Base-by-base conservation (phyloP, 2,329 filamentous ascomycete genomes). In the Xylariomycetidae sp. region DNA sequence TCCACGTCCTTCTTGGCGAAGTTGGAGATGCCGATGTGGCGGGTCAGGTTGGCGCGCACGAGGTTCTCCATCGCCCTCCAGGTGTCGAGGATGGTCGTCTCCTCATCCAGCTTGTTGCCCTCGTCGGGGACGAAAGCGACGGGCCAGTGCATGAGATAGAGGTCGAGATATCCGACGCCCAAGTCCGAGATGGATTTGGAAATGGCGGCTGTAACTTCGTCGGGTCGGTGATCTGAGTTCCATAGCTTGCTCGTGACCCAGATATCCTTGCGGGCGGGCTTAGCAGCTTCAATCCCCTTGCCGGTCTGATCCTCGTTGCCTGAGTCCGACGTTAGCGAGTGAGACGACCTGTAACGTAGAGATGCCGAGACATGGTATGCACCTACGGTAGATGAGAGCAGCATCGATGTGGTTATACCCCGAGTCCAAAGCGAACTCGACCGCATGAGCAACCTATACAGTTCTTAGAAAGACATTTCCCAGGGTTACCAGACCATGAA, bases 11-110 rank as follows among this genome's bases (percentile, higher is more conserved):
- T 37, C 36, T 50, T 49, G 5, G 57, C 57, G 61, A 80, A 82
- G 59, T 82, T 82, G 36, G 74, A 79, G 27, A 82, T 66, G 30
- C 79, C 78, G 33, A 82, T 78, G 38, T 74, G 62, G 40, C 64
- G 67, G 4, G 70, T 67, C 45, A 74, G 69, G 45, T 70, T 69
- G 3, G 66, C 62, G 10, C 59, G 54, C 19, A 77, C 62, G 14
- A 80, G 49, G 41, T 69, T 64, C 54, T 76, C 70, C 69, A 82
- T 72, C 3, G 69, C 69, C 22, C 67, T 59, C 74, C 75, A 82
- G 32, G 77, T 80, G 34, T 66, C 56, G 27, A 63, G 37, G 29
- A 59, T 45, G 6, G 50, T 45, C 0, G 49, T 55, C 3, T 45
- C 23, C 27, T 48, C 19, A 32, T 61, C 59, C 15, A 62, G 33